A percentile compares a stretch with the other conserved stretches of the same genome.
phyloP scores from a whole-genome alignment of 2,329 filamentous ascomycete species.

The Aquanectria penicillioides region DNA sequence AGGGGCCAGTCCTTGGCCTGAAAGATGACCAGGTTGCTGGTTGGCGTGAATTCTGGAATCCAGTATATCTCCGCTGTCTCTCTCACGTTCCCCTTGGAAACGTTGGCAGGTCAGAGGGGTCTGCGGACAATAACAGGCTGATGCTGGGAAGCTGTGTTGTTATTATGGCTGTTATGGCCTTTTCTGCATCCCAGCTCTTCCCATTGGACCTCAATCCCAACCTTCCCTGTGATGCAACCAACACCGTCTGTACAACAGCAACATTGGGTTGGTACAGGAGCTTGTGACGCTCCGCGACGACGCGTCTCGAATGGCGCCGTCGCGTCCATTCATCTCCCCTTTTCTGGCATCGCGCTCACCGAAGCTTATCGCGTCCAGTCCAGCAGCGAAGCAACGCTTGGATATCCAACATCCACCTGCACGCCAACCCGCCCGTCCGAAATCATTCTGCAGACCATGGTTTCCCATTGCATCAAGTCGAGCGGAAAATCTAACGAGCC shows the following conservation, averaged over 20 bases:
- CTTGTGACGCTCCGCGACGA: not conserved
- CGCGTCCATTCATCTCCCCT: not conserved
- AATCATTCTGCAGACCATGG: not conserved
- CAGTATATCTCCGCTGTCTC: not conserved
- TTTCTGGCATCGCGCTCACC: constrained; percentile 7
- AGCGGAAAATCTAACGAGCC: constrained; percentile 3
- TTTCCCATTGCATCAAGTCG: no score
- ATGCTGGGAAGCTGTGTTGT: constrained; percentile 6
- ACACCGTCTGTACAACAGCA: not conserved
- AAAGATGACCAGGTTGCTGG: not conserved
- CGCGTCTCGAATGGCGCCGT: constrained; percentile 6
- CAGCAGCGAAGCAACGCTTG: constrained; percentile 6
- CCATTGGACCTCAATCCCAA: not conserved
- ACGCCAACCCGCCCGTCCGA: not conserved
- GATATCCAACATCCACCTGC: constrained; percentile 10
- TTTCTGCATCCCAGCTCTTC: not conserved
- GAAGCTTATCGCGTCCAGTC: not conserved
- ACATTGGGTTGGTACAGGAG: not conserved
- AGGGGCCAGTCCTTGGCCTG: no score
- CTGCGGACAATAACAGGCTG: constrained; percentile 6
- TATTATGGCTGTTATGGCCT: constrained; percentile 7
- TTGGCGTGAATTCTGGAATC: constrained; percentile 8
- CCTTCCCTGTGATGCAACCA: not conserved
- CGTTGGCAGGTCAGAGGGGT: constrained; percentile 7
- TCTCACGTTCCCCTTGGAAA: not conserved